Evolutionary conservation across 2,329 filamentous ascomycete genomes (phyloP).

Genomic region (Paramyrothecium sp.): DNA sequence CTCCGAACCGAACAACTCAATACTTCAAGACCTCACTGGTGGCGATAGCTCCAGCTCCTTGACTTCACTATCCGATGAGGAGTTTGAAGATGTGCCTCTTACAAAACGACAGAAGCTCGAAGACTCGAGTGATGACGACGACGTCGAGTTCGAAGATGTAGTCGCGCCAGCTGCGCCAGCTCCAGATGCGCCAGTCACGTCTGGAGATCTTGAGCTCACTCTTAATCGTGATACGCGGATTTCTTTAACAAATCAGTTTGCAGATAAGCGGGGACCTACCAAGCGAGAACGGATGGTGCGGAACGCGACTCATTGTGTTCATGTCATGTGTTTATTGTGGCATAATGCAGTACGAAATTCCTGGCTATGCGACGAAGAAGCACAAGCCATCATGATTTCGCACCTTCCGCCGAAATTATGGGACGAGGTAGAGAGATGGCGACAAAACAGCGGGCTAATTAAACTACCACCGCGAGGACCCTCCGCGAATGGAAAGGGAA

Average conservation of each 20-base stretch:
- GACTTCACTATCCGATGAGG: conserved; percentile 54
- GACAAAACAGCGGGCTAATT: conserved; percentile 63
- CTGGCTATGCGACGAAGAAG: conserved; percentile 75
- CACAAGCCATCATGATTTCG: conserved; percentile 75
- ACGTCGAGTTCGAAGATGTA: conserved; percentile 61
- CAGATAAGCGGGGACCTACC: conserved; percentile 77
- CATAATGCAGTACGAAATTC: conserved; percentile 85
- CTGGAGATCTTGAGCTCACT: conserved; percentile 73
- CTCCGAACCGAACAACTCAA: conserved; percentile 38
- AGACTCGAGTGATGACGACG: conserved; percentile 27
- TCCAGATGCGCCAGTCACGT: conserved; percentile 45
- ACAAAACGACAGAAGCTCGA: conserved; percentile 38
- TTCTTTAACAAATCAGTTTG: conserved; percentile 59
- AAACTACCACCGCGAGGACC: conserved; percentile 31
- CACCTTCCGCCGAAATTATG: conserved; percentile 67
- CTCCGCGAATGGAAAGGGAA: conserved; percentile 20
- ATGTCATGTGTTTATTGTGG: conserved; percentile 84
- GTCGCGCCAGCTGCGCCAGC: conserved; percentile 59
- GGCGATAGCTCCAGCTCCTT: conserved; percentile 47
- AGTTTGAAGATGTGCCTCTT: conserved; percentile 47
- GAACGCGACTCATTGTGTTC: conserved; percentile 78
- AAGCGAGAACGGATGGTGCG: conserved; percentile 82
- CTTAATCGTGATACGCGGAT: conserved; percentile 58
- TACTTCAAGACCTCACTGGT: conserved; percentile 42
- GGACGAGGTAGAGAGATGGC: conserved; percentile 74